Conservation (phyloP, 164 flowering plant genomes). For the Vitis vinifera region ASM3070453v1 NC_081817.1:28506001-28506500, state of each 20-base stretch:
- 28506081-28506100: conserved; percentile 69
- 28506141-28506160: conserved; percentile 65
- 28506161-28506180: conserved; percentile 56
- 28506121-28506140: conserved; percentile 90
- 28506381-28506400: conserved; percentile 8
- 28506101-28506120: conserved; percentile 63
- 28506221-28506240: conserved; percentile 76
- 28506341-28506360: conserved; percentile 32
- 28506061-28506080: conserved; percentile 52
- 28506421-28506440: neutral
- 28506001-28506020: conserved; percentile 19
- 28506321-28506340: conserved; percentile 73
- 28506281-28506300: conserved; percentile 68
- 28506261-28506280: conserved; percentile 37
- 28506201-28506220: conserved; percentile 34
- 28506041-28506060: conserved; percentile 32
- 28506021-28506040: conserved; percentile 19
- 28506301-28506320: conserved; percentile 94
- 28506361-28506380: conserved; percentile 45
- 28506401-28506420: neutral
- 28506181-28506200: conserved; percentile 41
- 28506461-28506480: neutral
- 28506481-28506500: neutral
- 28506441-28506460: neutral
- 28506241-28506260: conserved; percentile 70